Evolutionary conservation across 495 filamentous ascomycete species (phyloP), one percentile per base, ranked within the genome.

Genomic region (Penicillium canescens): DNA sequence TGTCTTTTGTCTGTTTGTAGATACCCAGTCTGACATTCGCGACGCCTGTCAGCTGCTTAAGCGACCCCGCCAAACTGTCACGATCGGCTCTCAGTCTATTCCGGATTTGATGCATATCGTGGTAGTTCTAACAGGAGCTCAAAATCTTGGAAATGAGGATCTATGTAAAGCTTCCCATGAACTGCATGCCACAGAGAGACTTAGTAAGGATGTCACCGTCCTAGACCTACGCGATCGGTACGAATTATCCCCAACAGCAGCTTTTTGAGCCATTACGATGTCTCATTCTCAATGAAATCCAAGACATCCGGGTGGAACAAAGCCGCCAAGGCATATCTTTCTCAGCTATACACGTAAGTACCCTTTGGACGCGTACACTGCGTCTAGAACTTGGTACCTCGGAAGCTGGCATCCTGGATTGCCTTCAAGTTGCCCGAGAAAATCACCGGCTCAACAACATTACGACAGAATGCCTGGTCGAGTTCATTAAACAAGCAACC

Each of bases 1-100:
- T 18, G 42, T 61, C 20, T 26, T 61, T 9, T 61, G 57, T 35
- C 20, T 61, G 6, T 61, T 61, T 42, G 49, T 61, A 36, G 20
- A 61, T 35, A 46, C 40, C 16, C 6, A 21, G n/a, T 53, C 44
- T 11, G 49, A 61, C 11, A 34, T 56, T 14, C 14, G 42, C 42
- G 16, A 41, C 12, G 40, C 36, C 26, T 38, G 26, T 28, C 33
- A 49, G 20, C 26, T 61, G n/a, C 45, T 61, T 4, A 26, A 46
- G 20, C 14, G 16, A 23, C 50, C 43, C 11, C 44, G 46, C 43
- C 35, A 45, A 16, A 38, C 31, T 7, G 7, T 60, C 21, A 40
- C 38, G 23, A 23, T 60, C 23, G 52, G 52, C 3, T n/a, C 23
- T 28, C 46, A 53, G 36, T 42, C 44, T 3, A n/a, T 47, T 18